Evolutionary conservation across 2,329 filamentous ascomycete species (phyloP).

Genomic region (Microcyclospora pomicola): DNA sequence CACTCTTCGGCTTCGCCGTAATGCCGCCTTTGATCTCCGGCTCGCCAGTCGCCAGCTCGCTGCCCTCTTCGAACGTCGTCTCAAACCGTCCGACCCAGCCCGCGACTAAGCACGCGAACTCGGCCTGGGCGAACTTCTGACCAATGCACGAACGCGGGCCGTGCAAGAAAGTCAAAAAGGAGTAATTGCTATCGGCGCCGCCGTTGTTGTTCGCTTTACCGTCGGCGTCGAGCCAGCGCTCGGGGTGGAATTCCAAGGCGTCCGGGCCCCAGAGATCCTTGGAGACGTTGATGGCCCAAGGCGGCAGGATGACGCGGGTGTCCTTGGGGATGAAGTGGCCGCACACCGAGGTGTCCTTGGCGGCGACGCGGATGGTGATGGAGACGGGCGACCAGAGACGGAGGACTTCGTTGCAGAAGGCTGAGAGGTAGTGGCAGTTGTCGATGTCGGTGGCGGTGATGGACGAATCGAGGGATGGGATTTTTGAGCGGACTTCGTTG

Average conservation of each 20-base stretch:
- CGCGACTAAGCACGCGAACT: conserved; percentile 74
- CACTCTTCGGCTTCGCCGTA: conserved; percentile 58
- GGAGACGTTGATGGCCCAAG: conserved; percentile 57
- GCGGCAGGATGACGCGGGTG: conserved; percentile 52
- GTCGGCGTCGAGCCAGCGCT: conserved; percentile 52
- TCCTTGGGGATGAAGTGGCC: conserved; percentile 54
- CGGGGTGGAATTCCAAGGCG: conserved; percentile 62
- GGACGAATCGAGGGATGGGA: conserved; percentile 30
- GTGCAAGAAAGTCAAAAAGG: conserved; percentile 70
- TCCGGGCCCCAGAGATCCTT: conserved; percentile 61
- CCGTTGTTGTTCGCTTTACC: conserved; percentile 48
- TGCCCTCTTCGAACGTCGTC: conserved; percentile 48
- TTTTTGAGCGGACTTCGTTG: conserved; percentile 34
- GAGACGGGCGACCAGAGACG: conserved; percentile 61
- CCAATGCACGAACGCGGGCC: conserved; percentile 81
- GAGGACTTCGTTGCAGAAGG: conserved; percentile 64
- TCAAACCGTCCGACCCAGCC: conserved; percentile 63
- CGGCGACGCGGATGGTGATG: conserved; percentile 52
- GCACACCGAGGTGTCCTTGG: conserved; percentile 49
- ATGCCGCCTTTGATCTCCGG: conserved; percentile 55
- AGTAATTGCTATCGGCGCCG: conserved; percentile 62
- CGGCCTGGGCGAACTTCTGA: conserved; percentile 62
- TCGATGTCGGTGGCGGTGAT: conserved; percentile 50
- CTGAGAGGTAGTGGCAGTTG: conserved; percentile 63
- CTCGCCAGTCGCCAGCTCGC: conserved; percentile 31